Evolutionary conservation across 441 rosid genomes (phyloP).

Genomic region (Eutrema salsugineum): DNA sequence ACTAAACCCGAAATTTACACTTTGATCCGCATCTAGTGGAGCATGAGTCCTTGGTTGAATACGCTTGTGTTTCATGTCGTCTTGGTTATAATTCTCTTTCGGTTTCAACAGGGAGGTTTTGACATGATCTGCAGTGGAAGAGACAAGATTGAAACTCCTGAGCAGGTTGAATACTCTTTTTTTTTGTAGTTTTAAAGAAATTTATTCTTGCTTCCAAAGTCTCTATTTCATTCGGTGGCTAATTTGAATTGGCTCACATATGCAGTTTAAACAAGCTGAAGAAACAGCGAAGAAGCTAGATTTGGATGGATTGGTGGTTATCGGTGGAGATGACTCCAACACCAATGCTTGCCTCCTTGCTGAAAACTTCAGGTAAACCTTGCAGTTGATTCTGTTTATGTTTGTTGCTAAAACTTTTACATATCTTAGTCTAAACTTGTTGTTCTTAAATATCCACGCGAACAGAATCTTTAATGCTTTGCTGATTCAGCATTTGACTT

Average conservation of each 20-base stretch:
- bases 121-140: conserved; percentile 99
- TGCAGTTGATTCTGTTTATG: neutral
- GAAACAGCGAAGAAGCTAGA: conserved; percentile 87
- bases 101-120: conserved; percentile 78
- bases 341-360: conserved; percentile 99
- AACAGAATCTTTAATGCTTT: neutral
- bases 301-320: conserved; percentile 91
- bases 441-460: neutral
- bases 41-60: neutral
- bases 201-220: neutral
- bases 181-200: neutral
- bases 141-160: conserved; percentile 98
- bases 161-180: conserved; percentile 57
- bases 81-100: neutral
- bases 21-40: neutral
- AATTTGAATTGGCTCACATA: conserved; percentile 3
- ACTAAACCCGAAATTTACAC: neutral
- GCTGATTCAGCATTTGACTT: neutral
- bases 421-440: neutral
- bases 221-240: neutral
- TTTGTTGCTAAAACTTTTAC: neutral
- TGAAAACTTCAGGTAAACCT: conserved; percentile 80
- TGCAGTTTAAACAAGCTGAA: conserved; percentile 97
- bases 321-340: conserved; percentile 99
- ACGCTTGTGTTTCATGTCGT: neutral